These are phyloP conservation scores for Lathyrus aphaca DNA, from an alignment of 306 rosid genomes.

Conservation along the genomic window DNA sequence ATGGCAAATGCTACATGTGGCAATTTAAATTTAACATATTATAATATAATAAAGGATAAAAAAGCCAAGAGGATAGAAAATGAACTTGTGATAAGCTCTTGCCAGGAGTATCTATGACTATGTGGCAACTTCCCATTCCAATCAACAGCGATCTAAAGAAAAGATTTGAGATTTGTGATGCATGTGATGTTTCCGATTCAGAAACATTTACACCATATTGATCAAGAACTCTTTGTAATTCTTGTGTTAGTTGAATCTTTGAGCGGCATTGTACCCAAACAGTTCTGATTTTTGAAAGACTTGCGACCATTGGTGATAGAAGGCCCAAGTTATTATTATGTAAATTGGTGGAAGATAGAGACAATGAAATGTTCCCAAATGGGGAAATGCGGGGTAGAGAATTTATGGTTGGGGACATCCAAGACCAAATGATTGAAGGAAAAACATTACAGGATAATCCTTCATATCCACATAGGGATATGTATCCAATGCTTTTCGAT, in stretches of 20 bases:
- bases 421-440: neutral
- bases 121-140: neutral
- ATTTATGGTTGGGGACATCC: conserved; percentile 10
- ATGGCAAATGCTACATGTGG: neutral
- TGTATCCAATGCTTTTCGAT: neutral
- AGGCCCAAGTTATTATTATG: neutral
- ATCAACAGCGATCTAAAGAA: neutral
- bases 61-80: neutral
- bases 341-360: neutral
- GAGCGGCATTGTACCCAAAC: conserved; percentile 13
- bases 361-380: neutral
- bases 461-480: neutral
- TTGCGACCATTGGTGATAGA: neutral
- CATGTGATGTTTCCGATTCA: neutral
- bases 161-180: neutral
- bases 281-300: conserved; percentile 9
- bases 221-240: neutral
- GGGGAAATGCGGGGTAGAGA: conserved; percentile 11
- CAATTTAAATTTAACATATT: neutral
- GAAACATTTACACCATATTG: neutral
- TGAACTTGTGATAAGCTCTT: conserved; percentile 27
- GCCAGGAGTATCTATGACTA: neutral
- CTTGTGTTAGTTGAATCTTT: neutral
- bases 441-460: neutral
- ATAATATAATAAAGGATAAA: neutral